Evolutionary conservation across 306 rosid genomes (phyloP).

Genomic region (Hylodesmum podocarpum): DNA sequence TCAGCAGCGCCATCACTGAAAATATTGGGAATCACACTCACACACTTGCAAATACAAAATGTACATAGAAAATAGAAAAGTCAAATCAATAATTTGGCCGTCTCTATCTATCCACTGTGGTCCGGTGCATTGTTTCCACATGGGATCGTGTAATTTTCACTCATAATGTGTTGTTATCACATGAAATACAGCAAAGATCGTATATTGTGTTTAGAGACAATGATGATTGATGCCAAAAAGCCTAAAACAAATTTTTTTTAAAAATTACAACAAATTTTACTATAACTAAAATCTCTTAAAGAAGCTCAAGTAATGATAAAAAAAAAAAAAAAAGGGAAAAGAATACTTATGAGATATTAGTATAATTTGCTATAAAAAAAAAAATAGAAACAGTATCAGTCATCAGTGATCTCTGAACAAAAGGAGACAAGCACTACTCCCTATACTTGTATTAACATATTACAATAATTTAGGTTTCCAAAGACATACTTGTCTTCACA

Average conservation of each 20-base stretch:
- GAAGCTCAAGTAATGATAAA: too few species aligned
- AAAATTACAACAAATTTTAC: too few species aligned
- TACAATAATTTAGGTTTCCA: constrained; percentile 39
- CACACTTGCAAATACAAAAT: neutral
- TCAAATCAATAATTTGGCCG: constrained; percentile 31
- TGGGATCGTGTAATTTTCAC: constrained; percentile 56
- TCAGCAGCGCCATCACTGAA: constrained; percentile 10
- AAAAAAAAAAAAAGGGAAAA: too few species aligned
- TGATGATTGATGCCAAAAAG: neutral
- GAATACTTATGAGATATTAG: too few species aligned
- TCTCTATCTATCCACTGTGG: constrained; percentile 26
- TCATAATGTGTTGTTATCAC: constrained; percentile 33
- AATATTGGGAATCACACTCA: constrained; percentile 21
- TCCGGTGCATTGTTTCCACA: constrained; percentile 45
- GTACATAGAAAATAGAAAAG: constrained; percentile 12
- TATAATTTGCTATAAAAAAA: too few species aligned
- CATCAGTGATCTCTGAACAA: constrained; percentile 26
- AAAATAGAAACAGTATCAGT: neutral
- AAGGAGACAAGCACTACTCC: constrained; percentile 34
- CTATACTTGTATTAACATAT: constrained; percentile 39
- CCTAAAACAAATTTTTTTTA: neutral
- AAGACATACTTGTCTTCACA: constrained; percentile 40
- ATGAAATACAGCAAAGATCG: constrained; percentile 47
- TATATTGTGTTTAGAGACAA: constrained; percentile 21
- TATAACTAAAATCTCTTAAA: too few species aligned